phyloP scores from a whole-genome alignment of 2,329 filamentous ascomycete genomes.

The Pseudocercospora fuligena region DNA sequence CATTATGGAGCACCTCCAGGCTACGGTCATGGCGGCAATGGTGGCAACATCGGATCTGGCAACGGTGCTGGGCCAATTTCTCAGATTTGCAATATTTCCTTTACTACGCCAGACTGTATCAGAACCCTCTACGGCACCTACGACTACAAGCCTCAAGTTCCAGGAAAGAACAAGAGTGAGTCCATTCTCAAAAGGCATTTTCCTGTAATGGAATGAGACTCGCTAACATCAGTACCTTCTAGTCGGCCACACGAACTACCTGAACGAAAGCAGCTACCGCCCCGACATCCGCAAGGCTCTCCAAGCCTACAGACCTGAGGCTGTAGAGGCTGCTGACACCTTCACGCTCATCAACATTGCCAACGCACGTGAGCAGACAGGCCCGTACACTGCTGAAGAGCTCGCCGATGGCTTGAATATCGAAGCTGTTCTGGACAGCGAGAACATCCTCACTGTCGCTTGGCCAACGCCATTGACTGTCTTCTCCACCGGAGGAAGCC shows the following conservation, averaged over 20 bases:
- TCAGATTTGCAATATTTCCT: slow-evolving; percentile 54
- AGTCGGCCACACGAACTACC: slow-evolving; percentile 53
- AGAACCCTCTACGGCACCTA: slow-evolving; percentile 60
- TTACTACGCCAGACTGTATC: slow-evolving; percentile 61
- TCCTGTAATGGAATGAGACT: neutral
- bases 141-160: slow-evolving; percentile 54
- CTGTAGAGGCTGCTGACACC: slow-evolving; percentile 51
- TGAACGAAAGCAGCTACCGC: slow-evolving; percentile 56
- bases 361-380: slow-evolving; percentile 57
- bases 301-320: slow-evolving; percentile 57
- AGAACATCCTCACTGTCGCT: slow-evolving; percentile 63
- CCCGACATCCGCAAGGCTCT: slow-evolving; percentile 64
- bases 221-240: neutral
- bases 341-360: slow-evolving; percentile 65
- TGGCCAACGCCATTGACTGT: slow-evolving; percentile 60
- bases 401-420: slow-evolving; percentile 34
- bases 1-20: slow-evolving; percentile 19
- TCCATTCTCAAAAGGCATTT: neutral
- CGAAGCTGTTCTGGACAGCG: slow-evolving; percentile 69
- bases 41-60: slow-evolving; percentile 14
- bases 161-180: slow-evolving; percentile 45
- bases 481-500: slow-evolving; percentile 64
- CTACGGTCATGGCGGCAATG: slow-evolving; percentile 11
- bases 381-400: slow-evolving; percentile 43
- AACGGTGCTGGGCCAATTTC: slow-evolving; percentile 22